These are phyloP conservation scores for Telfairia occidentalis DNA, from an alignment of 331 rosid species.

Conservation along the genomic window DNA sequence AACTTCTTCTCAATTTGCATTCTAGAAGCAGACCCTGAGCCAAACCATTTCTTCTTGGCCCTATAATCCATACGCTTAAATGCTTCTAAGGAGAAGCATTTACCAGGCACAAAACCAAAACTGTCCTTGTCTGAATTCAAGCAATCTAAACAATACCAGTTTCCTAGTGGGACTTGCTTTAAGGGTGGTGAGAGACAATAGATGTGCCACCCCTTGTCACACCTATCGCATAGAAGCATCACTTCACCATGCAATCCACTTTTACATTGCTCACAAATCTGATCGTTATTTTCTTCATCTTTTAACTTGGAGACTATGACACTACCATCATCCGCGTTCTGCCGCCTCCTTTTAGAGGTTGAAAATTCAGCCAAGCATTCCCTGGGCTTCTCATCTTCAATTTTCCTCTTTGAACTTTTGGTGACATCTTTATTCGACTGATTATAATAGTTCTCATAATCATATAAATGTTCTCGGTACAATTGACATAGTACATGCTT, in stretches of 20 bases:
- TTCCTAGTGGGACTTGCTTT: conserved; percentile 71
- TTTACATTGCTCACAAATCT: conserved; percentile 83
- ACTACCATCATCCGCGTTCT: conserved; percentile 25
- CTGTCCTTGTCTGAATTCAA: conserved; percentile 81
- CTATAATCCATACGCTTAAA: conserved; percentile 75
- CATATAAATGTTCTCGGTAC: conserved; percentile 72
- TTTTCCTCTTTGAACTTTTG: conserved; percentile 33
- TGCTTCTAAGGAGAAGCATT: conserved; percentile 53
- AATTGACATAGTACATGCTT: conserved; percentile 78
- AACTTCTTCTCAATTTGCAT: conserved; percentile 83
- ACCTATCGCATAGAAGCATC: conserved; percentile 95
- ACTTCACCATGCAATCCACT: conserved; percentile 96
- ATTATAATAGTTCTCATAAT: conserved; percentile 53
- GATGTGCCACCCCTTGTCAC: conserved; percentile 92
- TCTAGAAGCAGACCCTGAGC: conserved; percentile 67
- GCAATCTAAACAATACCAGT: conserved; percentile 93
- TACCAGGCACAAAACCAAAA: conserved; percentile 94
- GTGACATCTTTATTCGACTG: conserved; percentile 29
- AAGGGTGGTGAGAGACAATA: conserved; percentile 90
- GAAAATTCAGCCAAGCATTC: conserved; percentile 22
- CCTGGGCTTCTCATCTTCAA: conserved; percentile 28
- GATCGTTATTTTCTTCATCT: conserved; percentile 56
- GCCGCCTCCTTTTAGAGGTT: conserved; percentile 44
- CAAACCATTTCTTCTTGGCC: conserved; percentile 90
- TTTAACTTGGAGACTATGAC: conserved; percentile 26